These are phyloP conservation scores for Scheffersomyces stipitis DNA, from an alignment of 805 yeast genomes.

Conservation along the genomic window DNA sequence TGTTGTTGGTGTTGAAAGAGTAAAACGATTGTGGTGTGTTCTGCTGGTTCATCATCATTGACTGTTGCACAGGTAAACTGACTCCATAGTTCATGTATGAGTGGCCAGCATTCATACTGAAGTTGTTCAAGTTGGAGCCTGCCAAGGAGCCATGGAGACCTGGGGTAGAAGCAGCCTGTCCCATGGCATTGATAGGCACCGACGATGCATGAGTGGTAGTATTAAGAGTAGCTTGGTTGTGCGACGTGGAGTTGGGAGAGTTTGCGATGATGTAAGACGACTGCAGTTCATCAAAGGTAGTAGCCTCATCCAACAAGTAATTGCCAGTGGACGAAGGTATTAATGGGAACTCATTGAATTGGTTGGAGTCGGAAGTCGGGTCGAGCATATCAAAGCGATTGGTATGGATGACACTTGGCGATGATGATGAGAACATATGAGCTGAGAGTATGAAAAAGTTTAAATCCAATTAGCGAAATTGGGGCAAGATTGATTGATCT, in stretches of 20 bases:
- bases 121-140: conserved; percentile 1
- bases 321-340: conserved; percentile 1
- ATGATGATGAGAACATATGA: conserved; percentile 11
- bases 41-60: neutral
- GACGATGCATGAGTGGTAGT: neutral
- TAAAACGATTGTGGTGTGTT: neutral
- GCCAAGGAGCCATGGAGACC: neutral
- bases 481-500: too few species aligned
- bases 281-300: conserved; percentile 7
- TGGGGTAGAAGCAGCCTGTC: neutral
- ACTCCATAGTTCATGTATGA: conserved; percentile 2
- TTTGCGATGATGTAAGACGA: conserved; percentile 1
- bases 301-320: conserved; percentile 4
- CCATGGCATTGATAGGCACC: neutral
- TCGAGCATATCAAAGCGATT: conserved; percentile 18
- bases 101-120: conserved; percentile 8
- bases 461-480: too few species aligned
- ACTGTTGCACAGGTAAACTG: neutral
- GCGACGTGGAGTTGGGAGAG: neutral
- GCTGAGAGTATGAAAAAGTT: too few species aligned
- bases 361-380: conserved; percentile 12
- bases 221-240: neutral
- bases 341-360: conserved; percentile 12
- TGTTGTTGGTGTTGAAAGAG: neutral
- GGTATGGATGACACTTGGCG: conserved; percentile 6